Conservation (phyloP, 2,329 filamentous ascomycete genomes). For the Cadophora malorum region DNA sequence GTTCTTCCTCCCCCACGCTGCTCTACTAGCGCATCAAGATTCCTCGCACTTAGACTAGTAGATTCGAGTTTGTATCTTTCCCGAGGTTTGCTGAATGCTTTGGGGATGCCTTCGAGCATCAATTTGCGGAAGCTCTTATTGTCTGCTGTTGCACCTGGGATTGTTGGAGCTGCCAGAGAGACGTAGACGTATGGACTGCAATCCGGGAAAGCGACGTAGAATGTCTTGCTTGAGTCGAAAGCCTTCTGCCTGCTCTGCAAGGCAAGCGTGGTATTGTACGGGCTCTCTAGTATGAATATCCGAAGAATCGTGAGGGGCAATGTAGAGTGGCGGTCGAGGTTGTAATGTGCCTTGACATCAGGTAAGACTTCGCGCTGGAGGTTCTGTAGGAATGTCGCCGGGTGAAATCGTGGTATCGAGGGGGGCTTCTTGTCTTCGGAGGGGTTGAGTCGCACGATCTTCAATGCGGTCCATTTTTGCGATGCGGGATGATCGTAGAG, state of each 20-base stretch:
- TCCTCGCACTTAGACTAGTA: slow-evolving; percentile 74
- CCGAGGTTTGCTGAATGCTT: slow-evolving; percentile 77
- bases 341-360: slow-evolving; percentile 83
- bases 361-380: slow-evolving; percentile 78
- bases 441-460: slow-evolving; percentile 58
- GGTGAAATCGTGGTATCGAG: slow-evolving; percentile 74
- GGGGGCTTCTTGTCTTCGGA: slow-evolving; percentile 53
- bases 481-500: slow-evolving; percentile 69
- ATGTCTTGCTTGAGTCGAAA: slow-evolving; percentile 70
- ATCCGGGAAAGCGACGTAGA: slow-evolving; percentile 85
- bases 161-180: slow-evolving; percentile 54
- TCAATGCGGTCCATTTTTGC: slow-evolving; percentile 69
- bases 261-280: slow-evolving; percentile 71
- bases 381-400: slow-evolving; percentile 78
- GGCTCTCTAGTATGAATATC: slow-evolving; percentile 80
- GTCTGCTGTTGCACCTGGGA: slow-evolving; percentile 51
- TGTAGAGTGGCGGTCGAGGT: slow-evolving; percentile 73
- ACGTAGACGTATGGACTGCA: slow-evolving; percentile 78
- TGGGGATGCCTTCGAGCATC: slow-evolving; percentile 80
- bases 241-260: slow-evolving; percentile 45
- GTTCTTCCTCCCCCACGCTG: slow-evolving; percentile 72
- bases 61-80: slow-evolving; percentile 73
- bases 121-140: slow-evolving; percentile 70
- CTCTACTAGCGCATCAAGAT: slow-evolving; percentile 71
- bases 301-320: slow-evolving; percentile 78